These are phyloP conservation scores for Ulota crispa DNA, from an alignment of 225 moss, liverwort and hornwort species.

Conservation along the genomic window DNA sequence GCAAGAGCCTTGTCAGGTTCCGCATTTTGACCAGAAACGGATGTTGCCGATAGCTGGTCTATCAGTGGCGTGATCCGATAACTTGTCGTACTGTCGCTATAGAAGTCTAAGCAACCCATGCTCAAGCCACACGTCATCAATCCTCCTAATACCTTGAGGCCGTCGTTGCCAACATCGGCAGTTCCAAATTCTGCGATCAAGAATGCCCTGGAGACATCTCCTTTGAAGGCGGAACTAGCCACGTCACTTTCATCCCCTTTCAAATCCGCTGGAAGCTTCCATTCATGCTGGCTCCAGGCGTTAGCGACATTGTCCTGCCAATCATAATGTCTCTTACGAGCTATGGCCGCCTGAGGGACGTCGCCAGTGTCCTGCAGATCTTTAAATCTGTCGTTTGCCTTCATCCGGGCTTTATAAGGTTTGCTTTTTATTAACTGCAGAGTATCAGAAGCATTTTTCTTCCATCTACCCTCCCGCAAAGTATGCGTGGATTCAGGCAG, in stretches of 20 bases:
- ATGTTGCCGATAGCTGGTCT: slow-evolving; percentile 49
- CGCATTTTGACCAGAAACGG: slow-evolving; percentile 10
- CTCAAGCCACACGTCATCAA: slow-evolving; percentile 72
- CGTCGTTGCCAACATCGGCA: slow-evolving; percentile 49
- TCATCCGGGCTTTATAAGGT: slow-evolving; percentile 52
- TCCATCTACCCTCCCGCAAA: slow-evolving; percentile 71
- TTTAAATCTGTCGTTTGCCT: slow-evolving; percentile 24
- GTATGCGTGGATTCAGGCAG: slow-evolving; percentile 34
- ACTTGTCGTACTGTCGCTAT: slow-evolving; percentile 60
- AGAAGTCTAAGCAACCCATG: slow-evolving; percentile 71
- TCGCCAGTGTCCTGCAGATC: slow-evolving; percentile 45
- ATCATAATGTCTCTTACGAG: slow-evolving; percentile 57
- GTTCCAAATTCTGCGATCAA: slow-evolving; percentile 69
- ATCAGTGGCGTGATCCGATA: slow-evolving; percentile 57
- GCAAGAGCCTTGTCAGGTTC: slow-evolving; percentile 7
- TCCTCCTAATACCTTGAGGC: slow-evolving; percentile 54
- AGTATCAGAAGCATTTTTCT: slow-evolving; percentile 54
- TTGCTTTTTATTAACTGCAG: slow-evolving; percentile 57
- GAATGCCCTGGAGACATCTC: slow-evolving; percentile 56
- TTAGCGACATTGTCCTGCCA: slow-evolving; percentile 68
- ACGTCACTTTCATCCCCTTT: slow-evolving; percentile 24
- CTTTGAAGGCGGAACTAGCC: slow-evolving; percentile 19
- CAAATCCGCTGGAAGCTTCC: slow-evolving; percentile 42
- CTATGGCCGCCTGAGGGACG: slow-evolving; percentile 51
- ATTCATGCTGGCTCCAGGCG: slow-evolving; percentile 50